These are phyloP conservation scores for Fusarium sp. DNA, from an alignment of 2,329 filamentous ascomycete species.

Conservation along the genomic window DNA sequence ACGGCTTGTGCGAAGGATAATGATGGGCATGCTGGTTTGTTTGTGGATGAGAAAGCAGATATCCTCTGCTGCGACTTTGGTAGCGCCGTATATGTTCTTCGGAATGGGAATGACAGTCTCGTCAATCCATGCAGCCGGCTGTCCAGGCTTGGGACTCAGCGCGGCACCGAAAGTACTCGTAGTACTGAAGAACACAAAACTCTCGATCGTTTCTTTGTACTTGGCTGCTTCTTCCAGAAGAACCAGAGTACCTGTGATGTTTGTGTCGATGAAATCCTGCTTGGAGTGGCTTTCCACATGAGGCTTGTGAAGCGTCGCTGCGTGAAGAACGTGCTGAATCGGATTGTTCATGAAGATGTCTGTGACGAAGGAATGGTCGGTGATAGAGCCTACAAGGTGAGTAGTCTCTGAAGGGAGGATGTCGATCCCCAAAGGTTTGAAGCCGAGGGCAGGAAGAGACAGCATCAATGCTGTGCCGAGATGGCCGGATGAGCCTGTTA, in stretches of 20 bases:
- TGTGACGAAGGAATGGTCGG: slow-evolving; percentile 51
- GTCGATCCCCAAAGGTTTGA: slow-evolving; percentile 58
- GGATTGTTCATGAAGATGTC: slow-evolving; percentile 49
- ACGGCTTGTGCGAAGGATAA: slow-evolving; percentile 60
- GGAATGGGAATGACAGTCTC: slow-evolving; percentile 55
- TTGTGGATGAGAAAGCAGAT: slow-evolving; percentile 57
- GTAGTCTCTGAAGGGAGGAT: slow-evolving; percentile 55
- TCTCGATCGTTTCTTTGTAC: slow-evolving; percentile 45
- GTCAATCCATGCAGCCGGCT: slow-evolving; percentile 58
- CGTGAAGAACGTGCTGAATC: slow-evolving; percentile 58
- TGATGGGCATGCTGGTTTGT: slow-evolving; percentile 54
- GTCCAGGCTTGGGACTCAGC: slow-evolving; percentile 51
- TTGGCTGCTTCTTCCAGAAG: slow-evolving; percentile 56
- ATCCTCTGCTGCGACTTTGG: slow-evolving; percentile 62
- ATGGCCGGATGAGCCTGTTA: slow-evolving; percentile 61
- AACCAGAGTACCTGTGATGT: slow-evolving; percentile 57
- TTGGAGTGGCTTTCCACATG: slow-evolving; percentile 60
- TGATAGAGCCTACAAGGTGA: slow-evolving; percentile 52
- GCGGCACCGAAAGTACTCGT: slow-evolving; percentile 59
- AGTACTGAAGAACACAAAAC: slow-evolving; percentile 60
- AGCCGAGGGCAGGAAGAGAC: slow-evolving; percentile 53
- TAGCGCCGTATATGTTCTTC: slow-evolving; percentile 63
- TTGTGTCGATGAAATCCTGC: slow-evolving; percentile 57
- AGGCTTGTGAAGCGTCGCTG: slow-evolving; percentile 61
- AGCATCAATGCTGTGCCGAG: slow-evolving; percentile 61